These are phyloP conservation scores for Neurospora sublineolata DNA, from an alignment of 495 filamentous ascomycete genomes.

Conservation along the genomic window DNA sequence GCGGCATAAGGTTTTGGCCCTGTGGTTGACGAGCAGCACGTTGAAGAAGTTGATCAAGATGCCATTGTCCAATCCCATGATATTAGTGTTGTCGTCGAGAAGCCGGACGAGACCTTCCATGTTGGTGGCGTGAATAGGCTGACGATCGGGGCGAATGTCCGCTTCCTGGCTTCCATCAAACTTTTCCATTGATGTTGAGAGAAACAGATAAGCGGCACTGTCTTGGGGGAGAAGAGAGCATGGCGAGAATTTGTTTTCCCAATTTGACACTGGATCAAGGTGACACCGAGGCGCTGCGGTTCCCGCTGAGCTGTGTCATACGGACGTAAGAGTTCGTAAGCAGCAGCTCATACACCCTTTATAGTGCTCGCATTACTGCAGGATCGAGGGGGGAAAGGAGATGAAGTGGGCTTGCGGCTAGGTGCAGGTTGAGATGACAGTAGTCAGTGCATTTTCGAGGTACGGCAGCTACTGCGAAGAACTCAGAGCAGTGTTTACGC, in stretches of 20 bases:
- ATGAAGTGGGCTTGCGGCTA: constrained; percentile 20
- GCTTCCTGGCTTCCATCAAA: background rate
- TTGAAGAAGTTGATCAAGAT: background rate
- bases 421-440: constrained; percentile 9
- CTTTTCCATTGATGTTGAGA: background rate
- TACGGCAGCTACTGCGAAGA: background rate
- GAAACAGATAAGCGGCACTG: background rate
- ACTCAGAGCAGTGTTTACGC: background rate
- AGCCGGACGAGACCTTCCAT: background rate
- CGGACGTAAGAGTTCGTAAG: constrained; percentile 22
- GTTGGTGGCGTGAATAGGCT: background rate
- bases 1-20: background rate
- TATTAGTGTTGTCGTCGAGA: background rate
- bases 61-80: background rate
- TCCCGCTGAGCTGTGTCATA: constrained; percentile 7
- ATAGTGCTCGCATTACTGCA: constrained; percentile 20
- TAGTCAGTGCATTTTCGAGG: background rate
- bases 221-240: background rate
- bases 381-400: constrained; percentile 22
- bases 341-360: constrained; percentile 1
- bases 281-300: constrained; percentile 6
- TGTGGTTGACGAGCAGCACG: background rate
- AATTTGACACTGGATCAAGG: background rate
- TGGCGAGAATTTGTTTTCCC: background rate
- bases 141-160: background rate